Percentiles rank a stretch among this genome's conserved stretches.
phyloP scores from a whole-genome alignment of 225 moss, liverwort and hornwort species.

The Lunularia cruciata region DNA sequence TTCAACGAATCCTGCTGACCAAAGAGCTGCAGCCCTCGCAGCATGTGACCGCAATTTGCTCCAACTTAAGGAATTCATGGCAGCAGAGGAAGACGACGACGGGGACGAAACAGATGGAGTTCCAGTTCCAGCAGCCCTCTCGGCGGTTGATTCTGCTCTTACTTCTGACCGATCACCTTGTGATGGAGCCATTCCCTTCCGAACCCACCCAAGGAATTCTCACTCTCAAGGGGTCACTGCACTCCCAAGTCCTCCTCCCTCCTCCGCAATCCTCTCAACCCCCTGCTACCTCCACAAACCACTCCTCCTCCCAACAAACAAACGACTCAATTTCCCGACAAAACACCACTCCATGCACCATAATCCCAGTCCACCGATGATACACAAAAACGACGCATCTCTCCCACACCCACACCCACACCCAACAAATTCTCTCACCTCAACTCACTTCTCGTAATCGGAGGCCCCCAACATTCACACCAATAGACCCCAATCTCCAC shows the following conservation, averaged over 20 bases:
- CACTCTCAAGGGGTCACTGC: not conserved
- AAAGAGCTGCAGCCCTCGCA: slow-evolving; percentile 33
- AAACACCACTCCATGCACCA: not conserved
- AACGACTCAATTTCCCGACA: not conserved
- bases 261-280: not conserved
- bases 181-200: slow-evolving; percentile 29
- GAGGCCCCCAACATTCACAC: not conserved
- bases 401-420: not conserved
- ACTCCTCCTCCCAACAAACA: not conserved
- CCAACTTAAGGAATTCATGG: not conserved
- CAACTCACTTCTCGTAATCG: not conserved
- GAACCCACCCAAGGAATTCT: not conserved
- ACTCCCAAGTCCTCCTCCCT: not conserved
- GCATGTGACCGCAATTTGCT: slow-evolving; percentile 16
- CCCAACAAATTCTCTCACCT: not conserved
- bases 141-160: not conserved
- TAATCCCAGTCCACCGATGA: slow-evolving; percentile 1
- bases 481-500: not conserved
- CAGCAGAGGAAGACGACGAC: not conserved
- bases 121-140: slow-evolving; percentile 8
- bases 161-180: slow-evolving; percentile 18
- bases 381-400: not conserved
- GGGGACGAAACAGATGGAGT: not conserved
- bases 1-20: slow-evolving; percentile 45
- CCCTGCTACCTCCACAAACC: not conserved